A percentile compares a stretch with the other conserved stretches of the same genome.
phyloP scores from a whole-genome alignment of 345 rosid species.

The Anacardium occidentale region DNA sequence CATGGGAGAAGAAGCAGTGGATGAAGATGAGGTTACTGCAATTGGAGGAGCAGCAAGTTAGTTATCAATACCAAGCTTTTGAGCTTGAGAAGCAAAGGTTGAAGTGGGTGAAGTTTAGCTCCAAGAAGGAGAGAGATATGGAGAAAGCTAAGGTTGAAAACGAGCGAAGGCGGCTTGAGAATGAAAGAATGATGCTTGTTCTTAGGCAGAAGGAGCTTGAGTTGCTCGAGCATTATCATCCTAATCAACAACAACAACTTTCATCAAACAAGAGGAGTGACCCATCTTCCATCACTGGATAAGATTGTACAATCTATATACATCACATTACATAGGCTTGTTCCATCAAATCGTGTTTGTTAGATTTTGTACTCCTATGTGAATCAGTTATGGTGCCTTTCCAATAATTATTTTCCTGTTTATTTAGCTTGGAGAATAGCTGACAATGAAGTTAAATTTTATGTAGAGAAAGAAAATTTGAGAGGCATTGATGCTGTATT shows the following conservation, averaged over 20 bases:
- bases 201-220: constrained; percentile 74
- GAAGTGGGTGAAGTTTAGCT: constrained; percentile 85
- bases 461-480: too few species aligned
- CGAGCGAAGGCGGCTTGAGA: constrained; percentile 61
- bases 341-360: background rate
- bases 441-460: too few species aligned
- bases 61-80: constrained; percentile 54
- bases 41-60: constrained; percentile 70
- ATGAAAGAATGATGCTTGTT: constrained; percentile 68
- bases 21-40: constrained; percentile 55
- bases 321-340: background rate
- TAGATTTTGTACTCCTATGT: background rate
- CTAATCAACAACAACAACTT: constrained; percentile 44
- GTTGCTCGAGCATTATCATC: constrained; percentile 39
- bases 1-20: constrained; percentile 94
- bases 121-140: constrained; percentile 95
- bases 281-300: constrained; percentile 58
- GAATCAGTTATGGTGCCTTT: background rate
- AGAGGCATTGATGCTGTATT: too few species aligned
- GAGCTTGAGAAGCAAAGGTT: constrained; percentile 89
- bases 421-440: background rate
- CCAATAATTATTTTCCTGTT: background rate
- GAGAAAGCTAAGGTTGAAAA: constrained; percentile 80
- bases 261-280: constrained; percentile 61
- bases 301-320: background rate